Evolutionary conservation across 192 early-diverging fungal genomes (phyloP).

Genomic region (Umbelopsis sp.): DNA sequence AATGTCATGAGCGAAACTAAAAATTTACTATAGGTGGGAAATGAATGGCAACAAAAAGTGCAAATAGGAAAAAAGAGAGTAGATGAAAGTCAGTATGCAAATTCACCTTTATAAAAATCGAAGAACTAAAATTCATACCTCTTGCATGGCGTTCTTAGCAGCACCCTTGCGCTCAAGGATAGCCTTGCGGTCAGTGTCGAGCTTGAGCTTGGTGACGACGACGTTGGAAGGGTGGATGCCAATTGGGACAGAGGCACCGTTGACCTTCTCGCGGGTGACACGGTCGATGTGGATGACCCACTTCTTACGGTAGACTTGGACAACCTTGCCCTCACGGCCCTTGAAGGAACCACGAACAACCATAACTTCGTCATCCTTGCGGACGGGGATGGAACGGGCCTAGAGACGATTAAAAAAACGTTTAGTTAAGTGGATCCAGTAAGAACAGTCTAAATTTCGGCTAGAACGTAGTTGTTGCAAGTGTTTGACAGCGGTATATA

Average conservation of each 20-base stretch:
- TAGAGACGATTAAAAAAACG: constrained; percentile 37
- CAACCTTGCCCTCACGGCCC: constrained; percentile 97
- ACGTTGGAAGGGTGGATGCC: constrained; percentile 99
- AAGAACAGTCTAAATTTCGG: no score
- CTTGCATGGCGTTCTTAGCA: constrained; percentile 35
- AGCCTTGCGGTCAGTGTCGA: constrained; percentile 95
- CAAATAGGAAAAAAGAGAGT: no score
- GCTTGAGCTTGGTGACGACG: constrained; percentile 90
- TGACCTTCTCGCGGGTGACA: constrained; percentile 95
- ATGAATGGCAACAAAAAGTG: background rate
- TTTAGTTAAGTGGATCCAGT: background rate
- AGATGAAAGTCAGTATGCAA: no score
- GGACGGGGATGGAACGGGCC: constrained; percentile 93
- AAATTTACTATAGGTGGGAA: background rate
- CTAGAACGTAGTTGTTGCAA: no score
- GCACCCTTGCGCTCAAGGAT: constrained; percentile 89
- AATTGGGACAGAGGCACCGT: constrained; percentile 89
- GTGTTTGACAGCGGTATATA: no score
- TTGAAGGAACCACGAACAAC: constrained; percentile 95
- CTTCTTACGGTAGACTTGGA: constrained; percentile 97
- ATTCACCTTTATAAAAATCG: no score
- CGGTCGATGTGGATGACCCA: constrained; percentile 99
- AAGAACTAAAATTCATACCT: constrained; percentile 23
- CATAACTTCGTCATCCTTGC: constrained; percentile 97
- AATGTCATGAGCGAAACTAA: constrained; percentile 6